A percentile compares a stretch with the other conserved stretches of the same genome.
Evolutionary conservation across 495 filamentous ascomycete genomes (phyloP).

Genomic region (Neurospora hispaniola): DNA sequence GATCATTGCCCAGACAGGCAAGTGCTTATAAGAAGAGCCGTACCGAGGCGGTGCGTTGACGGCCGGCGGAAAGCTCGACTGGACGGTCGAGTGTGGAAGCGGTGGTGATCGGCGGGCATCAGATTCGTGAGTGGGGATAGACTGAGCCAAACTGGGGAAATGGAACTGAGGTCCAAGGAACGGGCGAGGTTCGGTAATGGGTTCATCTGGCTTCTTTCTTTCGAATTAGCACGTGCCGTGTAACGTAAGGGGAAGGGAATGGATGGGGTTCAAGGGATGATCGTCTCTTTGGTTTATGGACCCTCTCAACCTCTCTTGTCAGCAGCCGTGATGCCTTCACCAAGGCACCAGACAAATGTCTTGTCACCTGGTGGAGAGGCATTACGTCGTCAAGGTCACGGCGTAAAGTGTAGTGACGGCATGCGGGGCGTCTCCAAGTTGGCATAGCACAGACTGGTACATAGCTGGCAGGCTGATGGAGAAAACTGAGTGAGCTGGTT

Average conservation of each 20-base stretch:
- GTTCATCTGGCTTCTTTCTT: background rate
- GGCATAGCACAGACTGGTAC: background rate
- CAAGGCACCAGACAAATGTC: background rate
- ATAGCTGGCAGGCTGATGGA: background rate
- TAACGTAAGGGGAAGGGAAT: background rate
- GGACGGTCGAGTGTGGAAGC: slow-evolving; percentile 1
- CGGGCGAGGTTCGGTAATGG: background rate
- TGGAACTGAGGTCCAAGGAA: background rate
- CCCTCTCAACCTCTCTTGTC: background rate
- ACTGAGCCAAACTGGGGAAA: slow-evolving; percentile 1
- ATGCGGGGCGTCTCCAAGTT: background rate
- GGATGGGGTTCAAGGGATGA: background rate
- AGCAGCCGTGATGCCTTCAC: background rate
- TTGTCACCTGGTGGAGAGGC: background rate
- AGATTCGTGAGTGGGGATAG: slow-evolving; percentile 3
- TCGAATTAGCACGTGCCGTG: background rate
- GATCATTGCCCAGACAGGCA: slow-evolving; percentile 16
- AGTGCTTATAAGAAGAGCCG: slow-evolving; percentile 5
- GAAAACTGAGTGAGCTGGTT: background rate
- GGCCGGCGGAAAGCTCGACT: background rate
- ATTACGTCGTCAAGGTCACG: background rate
- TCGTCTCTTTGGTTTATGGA: background rate
- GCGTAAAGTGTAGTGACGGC: background rate
- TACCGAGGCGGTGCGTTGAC: background rate
- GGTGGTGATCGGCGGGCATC: slow-evolving; percentile 1